Evolutionary conservation across 2,329 filamentous ascomycete species (phyloP), one percentile per base, ranked within the genome.

Genomic region (Neonectria punicea): DNA sequence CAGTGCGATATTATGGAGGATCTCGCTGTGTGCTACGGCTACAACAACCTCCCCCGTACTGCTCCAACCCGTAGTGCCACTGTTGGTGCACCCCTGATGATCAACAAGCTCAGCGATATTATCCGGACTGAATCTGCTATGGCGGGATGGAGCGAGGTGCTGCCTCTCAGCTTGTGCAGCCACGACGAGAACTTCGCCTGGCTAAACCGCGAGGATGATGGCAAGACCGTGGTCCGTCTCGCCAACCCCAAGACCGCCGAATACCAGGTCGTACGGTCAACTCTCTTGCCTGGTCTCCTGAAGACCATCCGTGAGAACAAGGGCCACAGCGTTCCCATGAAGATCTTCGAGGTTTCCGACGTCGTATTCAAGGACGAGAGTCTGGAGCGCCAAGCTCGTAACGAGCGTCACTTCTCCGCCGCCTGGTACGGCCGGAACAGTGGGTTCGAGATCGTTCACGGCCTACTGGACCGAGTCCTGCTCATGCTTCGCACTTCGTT

Each of bases 1-100:
- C 92, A 98, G 77, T 97, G 94, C 74, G 96, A 99, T 78, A 93
- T 99, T 72, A 99, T 99, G 95, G 96, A 99, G 82, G 97, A 99
- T 77, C 90, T 97, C 20, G 96, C 94, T 44, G 96, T 99, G 70
- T 94, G 93, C 58, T 98, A 98, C 79, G 96, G 97, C 70, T 99
- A 97, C 87, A 99, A 99, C 86, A 93, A 92, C 68, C 90, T 99
- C 18, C 94, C 95, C 1, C 91, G 94, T 57, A 90, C 91, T 53
- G 93, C 95, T 75, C 94, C 94, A 9, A 94, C 90, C 80, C 94
- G 94, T 76, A 92, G 92, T 25, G 92, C 91, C 60, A 96, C 93
- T 6, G 89, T 98, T 66, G 97, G 93, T 51, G 92, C 93, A 62
- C 93, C 94, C 10, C 86, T 98, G 10, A 88, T 90, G 65, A 91